phyloP scores from a whole-genome alignment of 177 flowering plant species.

The Vitis hybrid region DNA sequence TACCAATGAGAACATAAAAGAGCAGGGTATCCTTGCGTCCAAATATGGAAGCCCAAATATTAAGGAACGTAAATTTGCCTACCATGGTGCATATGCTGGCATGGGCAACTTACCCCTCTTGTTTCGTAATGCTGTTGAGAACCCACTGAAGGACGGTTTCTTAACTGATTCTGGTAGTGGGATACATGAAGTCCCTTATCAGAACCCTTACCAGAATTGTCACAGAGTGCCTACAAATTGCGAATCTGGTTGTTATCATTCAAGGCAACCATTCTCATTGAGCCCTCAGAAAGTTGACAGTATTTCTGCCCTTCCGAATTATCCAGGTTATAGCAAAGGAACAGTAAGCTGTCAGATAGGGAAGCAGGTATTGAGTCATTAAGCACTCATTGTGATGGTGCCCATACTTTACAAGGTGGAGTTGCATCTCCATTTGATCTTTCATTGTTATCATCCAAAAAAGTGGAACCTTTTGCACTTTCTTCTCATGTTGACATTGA shows the following conservation, averaged over 20 bases:
- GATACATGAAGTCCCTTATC: conserved; percentile 5
- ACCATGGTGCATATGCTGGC: conserved; percentile 1
- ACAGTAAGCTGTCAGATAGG: neutral
- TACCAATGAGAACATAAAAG: conserved; percentile 3
- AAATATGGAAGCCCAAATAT: neutral
- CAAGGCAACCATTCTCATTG: neutral
- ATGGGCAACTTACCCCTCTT: neutral
- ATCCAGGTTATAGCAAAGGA: neutral
- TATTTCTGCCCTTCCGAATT: neutral
- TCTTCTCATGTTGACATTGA: conserved; percentile 9
- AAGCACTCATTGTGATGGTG: neutral
- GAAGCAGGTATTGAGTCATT: neutral
- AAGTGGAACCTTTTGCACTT: conserved; percentile 9
- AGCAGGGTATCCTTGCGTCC: neutral
- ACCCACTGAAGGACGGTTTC: conserved; percentile 4
- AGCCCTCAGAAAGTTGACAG: neutral
- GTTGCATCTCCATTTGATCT: conserved; percentile 16
- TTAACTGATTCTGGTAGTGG: conserved; percentile 1
- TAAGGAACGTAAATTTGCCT: conserved; percentile 2
- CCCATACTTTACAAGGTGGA: neutral
- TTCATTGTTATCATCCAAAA: conserved; percentile 21
- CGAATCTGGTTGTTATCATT: neutral
- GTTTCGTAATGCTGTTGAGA: neutral
- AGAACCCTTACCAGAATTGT: neutral
- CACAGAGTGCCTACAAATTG: neutral